These are phyloP conservation scores for Trichosanthes truncata DNA, from an alignment of 306 rosid genomes.

Conservation along the genomic window DNA sequence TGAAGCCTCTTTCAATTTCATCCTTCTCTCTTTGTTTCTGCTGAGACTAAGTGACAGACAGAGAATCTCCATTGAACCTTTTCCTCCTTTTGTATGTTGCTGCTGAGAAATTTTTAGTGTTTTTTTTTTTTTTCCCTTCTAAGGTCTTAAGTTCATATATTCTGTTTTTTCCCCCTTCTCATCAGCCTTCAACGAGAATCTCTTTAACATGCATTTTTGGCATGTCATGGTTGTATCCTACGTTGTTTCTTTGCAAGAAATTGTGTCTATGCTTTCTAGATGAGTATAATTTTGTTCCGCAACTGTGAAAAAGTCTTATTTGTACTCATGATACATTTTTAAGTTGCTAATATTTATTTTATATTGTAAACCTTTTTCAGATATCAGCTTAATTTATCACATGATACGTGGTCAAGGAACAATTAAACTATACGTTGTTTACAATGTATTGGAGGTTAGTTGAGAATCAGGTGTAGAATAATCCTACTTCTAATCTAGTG, in stretches of 20 bases:
- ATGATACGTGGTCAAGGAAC: constrained; percentile 99
- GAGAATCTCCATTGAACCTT: background rate
- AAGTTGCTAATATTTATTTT: background rate
- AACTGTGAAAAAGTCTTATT: background rate
- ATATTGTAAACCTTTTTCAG: constrained; percentile 27
- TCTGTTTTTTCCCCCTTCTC: background rate
- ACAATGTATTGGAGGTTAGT: constrained; percentile 92
- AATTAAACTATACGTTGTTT: constrained; percentile 83
- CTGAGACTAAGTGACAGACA: background rate
- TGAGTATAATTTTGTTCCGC: background rate
- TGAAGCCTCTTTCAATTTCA: background rate
- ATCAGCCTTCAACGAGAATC: background rate
- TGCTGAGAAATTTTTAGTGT: background rate
- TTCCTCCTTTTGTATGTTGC: background rate
- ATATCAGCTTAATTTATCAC: constrained; percentile 98
- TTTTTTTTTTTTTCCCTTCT: background rate
- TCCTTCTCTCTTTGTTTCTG: background rate
- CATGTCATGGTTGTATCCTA: background rate
- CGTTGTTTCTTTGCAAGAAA: background rate
- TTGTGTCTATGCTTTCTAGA: background rate
- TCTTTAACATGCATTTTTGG: background rate
- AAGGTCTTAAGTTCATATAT: background rate
- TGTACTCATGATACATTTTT: constrained; percentile 2
- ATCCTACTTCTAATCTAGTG: background rate
- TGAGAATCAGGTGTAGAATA: constrained; percentile 12